Percentiles rank a stretch among this genome's conserved stretches.
Evolutionary conservation across 495 filamentous ascomycete species (phyloP).

Genomic region (Corynascus novoguineensis): DNA sequence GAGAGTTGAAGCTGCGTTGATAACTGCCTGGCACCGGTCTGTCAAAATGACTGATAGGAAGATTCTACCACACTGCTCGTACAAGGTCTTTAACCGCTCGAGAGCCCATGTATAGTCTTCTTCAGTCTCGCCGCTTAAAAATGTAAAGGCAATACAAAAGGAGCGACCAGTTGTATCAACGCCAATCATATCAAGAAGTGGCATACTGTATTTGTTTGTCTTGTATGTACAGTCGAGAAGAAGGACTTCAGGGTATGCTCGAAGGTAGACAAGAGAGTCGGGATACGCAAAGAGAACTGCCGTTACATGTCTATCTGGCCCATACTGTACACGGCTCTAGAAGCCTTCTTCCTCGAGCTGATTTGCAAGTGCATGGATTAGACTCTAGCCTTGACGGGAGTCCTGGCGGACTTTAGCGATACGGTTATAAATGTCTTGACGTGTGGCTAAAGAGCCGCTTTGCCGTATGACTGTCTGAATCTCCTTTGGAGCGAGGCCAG

Average conservation of each 20-base stretch:
- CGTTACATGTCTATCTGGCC: background rate
- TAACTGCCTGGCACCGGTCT: background rate
- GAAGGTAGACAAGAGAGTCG: background rate
- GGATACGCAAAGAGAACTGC: background rate
- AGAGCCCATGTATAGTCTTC: background rate
- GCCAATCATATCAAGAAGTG: too few species aligned
- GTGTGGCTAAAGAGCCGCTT: background rate
- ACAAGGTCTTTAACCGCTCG: background rate
- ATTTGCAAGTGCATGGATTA: background rate
- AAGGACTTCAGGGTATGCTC: background rate
- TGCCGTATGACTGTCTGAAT: background rate
- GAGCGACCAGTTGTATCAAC: background rate
- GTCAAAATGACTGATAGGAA: background rate
- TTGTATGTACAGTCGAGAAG: background rate
- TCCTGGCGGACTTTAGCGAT: background rate
- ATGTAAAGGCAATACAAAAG: background rate
- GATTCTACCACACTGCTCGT: background rate
- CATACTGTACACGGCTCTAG: background rate
- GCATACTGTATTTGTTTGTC: too few species aligned
- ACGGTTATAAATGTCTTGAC: slow-evolving; percentile 1
- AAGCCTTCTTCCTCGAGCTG: background rate
- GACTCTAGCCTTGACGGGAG: background rate
- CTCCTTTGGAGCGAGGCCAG: background rate
- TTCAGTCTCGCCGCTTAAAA: background rate
- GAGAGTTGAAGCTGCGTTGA: too few species aligned